phyloP scores from a whole-genome alignment of 179 eudicot species.

The Corrigiola litoralis region DNA sequence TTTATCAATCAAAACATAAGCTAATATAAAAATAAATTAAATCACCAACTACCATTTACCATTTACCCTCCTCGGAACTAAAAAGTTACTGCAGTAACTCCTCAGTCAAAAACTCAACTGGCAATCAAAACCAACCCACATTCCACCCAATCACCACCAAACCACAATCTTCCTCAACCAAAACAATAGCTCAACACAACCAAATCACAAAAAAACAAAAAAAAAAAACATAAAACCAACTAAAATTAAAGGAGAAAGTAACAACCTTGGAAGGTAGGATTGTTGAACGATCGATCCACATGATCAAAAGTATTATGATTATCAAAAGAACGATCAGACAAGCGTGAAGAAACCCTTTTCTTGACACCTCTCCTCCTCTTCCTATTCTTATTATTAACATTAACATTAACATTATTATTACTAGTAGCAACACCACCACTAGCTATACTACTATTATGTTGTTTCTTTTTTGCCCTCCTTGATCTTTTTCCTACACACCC shows the following conservation, averaged over 20 bases:
- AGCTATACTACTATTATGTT: background rate
- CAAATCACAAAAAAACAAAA: background rate
- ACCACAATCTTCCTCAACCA: too few relatives aligned
- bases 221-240: constrained; percentile 7
- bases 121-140: too few relatives aligned
- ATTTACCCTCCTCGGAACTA: too few relatives aligned
- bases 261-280: constrained; percentile 50
- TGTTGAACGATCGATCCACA: constrained; percentile 35
- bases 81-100: too few relatives aligned
- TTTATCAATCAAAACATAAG: too few relatives aligned
- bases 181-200: too few relatives aligned
- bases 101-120: too few relatives aligned
- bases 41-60: too few relatives aligned
- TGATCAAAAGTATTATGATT: constrained; percentile 9
- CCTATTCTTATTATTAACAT: constrained; percentile 8
- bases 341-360: constrained; percentile 39
- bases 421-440: too few relatives aligned
- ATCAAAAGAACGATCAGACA: constrained; percentile 34
- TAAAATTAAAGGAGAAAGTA: constrained; percentile 4
- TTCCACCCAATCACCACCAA: too few relatives aligned
- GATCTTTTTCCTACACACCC: constrained; percentile 43
- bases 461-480: constrained; percentile 32
- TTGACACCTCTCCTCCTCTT: constrained; percentile 29
- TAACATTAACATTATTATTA: background rate
- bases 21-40: too few relatives aligned